Evolutionary conservation across 345 rosid species (phyloP).

Genomic region (Pseudoturritis turrita): DNA sequence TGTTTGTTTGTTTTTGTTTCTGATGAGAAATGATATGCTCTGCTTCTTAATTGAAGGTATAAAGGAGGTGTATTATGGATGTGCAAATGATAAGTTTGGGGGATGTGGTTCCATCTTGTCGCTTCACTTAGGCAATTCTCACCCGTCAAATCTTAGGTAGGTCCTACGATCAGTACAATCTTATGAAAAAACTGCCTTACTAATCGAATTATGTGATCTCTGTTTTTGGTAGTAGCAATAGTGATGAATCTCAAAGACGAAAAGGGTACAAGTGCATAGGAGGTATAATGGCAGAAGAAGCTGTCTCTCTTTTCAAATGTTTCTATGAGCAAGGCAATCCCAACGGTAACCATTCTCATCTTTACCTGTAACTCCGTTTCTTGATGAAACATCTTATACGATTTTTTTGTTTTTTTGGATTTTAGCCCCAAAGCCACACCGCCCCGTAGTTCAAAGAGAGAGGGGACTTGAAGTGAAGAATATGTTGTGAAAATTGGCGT

Average conservation of each 20-base stretch:
- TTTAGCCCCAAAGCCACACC: slow-evolving; percentile 50
- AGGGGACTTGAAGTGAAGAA: slow-evolving; percentile 18
- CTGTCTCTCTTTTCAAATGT: slow-evolving; percentile 56
- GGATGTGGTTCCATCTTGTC: slow-evolving; percentile 82
- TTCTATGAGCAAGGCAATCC: slow-evolving; percentile 93
- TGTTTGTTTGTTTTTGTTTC: not conserved
- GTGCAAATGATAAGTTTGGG: slow-evolving; percentile 80
- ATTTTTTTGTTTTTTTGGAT: not conserved
- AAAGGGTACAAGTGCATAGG: slow-evolving; percentile 54
- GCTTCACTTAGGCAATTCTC: slow-evolving; percentile 46
- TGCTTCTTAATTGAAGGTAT: slow-evolving; percentile 38
- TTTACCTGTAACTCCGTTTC: not conserved
- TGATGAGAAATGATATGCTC: not conserved
- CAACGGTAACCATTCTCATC: slow-evolving; percentile 48
- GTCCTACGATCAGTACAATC: not conserved
- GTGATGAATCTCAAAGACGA: slow-evolving; percentile 33
- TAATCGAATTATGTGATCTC: not conserved
- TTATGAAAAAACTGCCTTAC: not conserved
- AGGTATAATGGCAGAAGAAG: slow-evolving; percentile 75
- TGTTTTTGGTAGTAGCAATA: not conserved
- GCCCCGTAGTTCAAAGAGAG: slow-evolving; percentile 35
- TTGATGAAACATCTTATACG: not conserved
- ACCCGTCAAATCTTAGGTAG: slow-evolving; percentile 25
- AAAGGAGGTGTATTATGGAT: slow-evolving; percentile 69
- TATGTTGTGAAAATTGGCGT: not conserved